Base-by-base conservation (phyloP, 148 eudicot species). In the Rhododendron vialii region DNA sequence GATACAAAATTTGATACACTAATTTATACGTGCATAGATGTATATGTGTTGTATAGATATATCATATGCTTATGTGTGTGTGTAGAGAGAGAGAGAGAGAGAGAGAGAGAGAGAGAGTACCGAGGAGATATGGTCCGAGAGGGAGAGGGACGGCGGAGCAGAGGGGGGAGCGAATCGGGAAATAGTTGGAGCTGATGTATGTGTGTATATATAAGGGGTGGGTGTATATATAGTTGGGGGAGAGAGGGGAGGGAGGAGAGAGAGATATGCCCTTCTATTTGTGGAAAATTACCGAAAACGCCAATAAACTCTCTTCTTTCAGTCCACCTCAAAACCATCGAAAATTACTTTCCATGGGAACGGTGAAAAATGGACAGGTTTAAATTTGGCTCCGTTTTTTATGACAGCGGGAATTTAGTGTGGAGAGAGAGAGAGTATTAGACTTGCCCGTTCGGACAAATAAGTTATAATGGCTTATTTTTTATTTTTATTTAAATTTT, bases 131-230 rank as follows among this genome's bases (percentile, higher is more conserved):
- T 33, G 17, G 80, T 74, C 67, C 41, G 59, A 26, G 50, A 28
- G n/a, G 43, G 65, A 55, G 67, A 50, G 67, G 80, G 81, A 76
- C 86, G 86, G 81, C 53, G 81, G 71, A 84, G 77, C 73, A n/a
- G 81, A 50, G 48, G 10, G 38, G 55, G 77, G 74, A 36, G 20
- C 30, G 45, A 59, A 41, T 75, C 26, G 41, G 51, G 12, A 53
- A 38, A 84, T 47, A 38, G 8, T 15, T 53, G 1, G 22, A 22
- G 38, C 26, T 5, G 55, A 10, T 36, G 61, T 17, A 17, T 18
- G 61, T 4, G 22, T 55, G 2, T 73, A 13, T 4, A n/a, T 28
- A 65, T n/a, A 65, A 9, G 11, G 28, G 17, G 41, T 8, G 24
- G 10, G 26, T 82, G 47, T 36, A 36, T 55, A 33, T 33, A 69